Conservation (phyloP, 208 protist species). For the Crithidia sp. region DNA sequence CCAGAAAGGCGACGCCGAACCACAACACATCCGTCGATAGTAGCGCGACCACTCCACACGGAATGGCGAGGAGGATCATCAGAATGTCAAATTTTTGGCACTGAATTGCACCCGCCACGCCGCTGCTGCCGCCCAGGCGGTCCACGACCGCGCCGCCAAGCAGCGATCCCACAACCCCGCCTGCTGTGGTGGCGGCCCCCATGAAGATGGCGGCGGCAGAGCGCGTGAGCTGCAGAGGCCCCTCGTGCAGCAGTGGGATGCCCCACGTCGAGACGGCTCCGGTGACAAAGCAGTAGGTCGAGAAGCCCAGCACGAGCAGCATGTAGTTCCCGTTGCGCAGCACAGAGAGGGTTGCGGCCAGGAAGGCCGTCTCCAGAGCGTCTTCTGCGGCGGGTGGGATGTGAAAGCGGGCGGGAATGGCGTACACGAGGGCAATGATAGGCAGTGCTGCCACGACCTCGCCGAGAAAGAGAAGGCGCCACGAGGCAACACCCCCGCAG, state of each 20-base stretch:
- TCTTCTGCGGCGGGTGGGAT: neutral
- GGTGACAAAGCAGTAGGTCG: constrained; percentile 87
- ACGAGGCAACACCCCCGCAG: constrained; percentile 35
- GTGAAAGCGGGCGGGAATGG: constrained; percentile 43
- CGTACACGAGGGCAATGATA: constrained; percentile 39
- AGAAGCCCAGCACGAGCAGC: constrained; percentile 74
- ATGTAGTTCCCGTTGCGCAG: constrained; percentile 66
- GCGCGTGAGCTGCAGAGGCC: constrained; percentile 55
- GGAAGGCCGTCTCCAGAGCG: constrained; percentile 20
- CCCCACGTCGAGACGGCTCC: constrained; percentile 83
- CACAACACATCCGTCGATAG: constrained; percentile 24
- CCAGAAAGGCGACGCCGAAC: constrained; percentile 48
- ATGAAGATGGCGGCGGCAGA: constrained; percentile 51
- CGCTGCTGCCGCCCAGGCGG: constrained; percentile 62
- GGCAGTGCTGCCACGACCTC: constrained; percentile 60
- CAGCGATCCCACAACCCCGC: constrained; percentile 74
- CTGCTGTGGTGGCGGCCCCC: constrained; percentile 61
- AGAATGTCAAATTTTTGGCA: constrained; percentile 59
- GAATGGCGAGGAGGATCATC: constrained; percentile 59
- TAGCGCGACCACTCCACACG: constrained; percentile 53
- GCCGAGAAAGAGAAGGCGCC: constrained; percentile 58
- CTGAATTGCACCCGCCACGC: constrained; percentile 42
- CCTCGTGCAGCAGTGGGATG: constrained; percentile 75
- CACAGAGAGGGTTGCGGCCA: constrained; percentile 21
- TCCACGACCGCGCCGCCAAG: constrained; percentile 72